Evolutionary conservation across 495 filamentous ascomycete species (phyloP).

Genomic region (Neurospora discreta): DNA sequence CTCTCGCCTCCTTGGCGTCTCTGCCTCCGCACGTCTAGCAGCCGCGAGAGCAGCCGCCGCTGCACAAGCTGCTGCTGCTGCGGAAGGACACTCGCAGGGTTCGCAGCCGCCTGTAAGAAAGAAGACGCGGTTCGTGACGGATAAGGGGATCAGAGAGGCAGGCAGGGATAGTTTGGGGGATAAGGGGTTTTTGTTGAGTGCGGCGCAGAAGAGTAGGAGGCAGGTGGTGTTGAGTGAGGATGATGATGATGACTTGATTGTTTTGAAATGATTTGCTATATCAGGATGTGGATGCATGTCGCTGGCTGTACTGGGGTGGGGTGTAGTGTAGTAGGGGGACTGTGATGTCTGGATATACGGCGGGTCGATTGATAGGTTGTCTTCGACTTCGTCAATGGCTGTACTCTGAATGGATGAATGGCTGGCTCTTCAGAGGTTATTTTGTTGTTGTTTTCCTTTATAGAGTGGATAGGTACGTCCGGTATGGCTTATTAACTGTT

Average conservation of each 20-base stretch:
- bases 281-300: no score
- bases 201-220: slow-evolving; percentile 13
- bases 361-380: no score
- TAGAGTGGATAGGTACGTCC: no score
- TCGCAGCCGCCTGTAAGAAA: slow-evolving; percentile 45
- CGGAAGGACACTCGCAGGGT: neutral
- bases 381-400: no score
- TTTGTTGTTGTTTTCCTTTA: no score
- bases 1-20: neutral
- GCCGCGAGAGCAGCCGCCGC: neutral
- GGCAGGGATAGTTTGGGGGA: slow-evolving; percentile 63
- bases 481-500: no score
- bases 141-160: slow-evolving; percentile 64
- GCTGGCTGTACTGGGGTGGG: no score
- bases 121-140: slow-evolving; percentile 74
- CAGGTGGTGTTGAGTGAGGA: slow-evolving; percentile 38
- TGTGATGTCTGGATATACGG: no score
- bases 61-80: neutral
- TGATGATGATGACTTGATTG: slow-evolving; percentile 30
- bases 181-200: slow-evolving; percentile 21
- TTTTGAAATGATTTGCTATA: slow-evolving; percentile 10
- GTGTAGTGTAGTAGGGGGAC: no score
- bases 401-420: no score
- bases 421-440: no score
- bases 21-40: neutral